phyloP scores from a whole-genome alignment of 2,329 filamentous ascomycete genomes.

The Fusarium neocosmosporiellum region DNA sequence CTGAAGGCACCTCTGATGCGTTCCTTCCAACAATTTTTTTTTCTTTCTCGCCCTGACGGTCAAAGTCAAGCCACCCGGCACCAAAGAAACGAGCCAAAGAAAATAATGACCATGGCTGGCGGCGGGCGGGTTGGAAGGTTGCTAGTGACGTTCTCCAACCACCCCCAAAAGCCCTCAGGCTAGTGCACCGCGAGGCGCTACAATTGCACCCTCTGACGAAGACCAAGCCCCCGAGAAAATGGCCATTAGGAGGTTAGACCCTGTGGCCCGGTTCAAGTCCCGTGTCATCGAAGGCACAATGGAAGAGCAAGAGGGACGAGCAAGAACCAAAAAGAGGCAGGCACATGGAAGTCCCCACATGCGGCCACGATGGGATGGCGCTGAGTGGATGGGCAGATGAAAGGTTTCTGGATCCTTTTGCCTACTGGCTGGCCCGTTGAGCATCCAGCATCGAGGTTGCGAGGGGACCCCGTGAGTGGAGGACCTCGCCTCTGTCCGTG shows the following conservation, averaged over 20 bases:
- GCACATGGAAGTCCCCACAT: constrained; percentile 4
- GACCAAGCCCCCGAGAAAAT: constrained; percentile 7
- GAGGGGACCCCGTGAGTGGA: constrained; percentile 28
- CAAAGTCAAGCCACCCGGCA: constrained; percentile 19
- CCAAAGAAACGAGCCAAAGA: constrained; percentile 13
- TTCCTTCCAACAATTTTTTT: background rate
- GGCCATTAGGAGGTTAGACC: constrained; percentile 12
- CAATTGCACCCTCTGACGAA: constrained; percentile 3
- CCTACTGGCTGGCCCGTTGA: background rate
- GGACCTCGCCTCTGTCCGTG: constrained; percentile 35
- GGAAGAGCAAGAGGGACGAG: background rate
- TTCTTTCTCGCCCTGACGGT: constrained; percentile 1
- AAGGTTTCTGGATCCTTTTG: constrained; percentile 1
- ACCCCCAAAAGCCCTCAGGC: constrained; percentile 21
- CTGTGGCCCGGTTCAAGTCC: constrained; percentile 8
- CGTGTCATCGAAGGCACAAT: constrained; percentile 7
- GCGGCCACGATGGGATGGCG: background rate
- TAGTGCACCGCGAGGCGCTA: background rate
- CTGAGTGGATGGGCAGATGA: background rate
- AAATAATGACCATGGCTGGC: constrained; percentile 31
- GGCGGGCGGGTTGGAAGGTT: constrained; percentile 3
- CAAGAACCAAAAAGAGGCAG: constrained; percentile 7
- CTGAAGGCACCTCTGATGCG: constrained; percentile 6
- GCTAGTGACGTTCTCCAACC: constrained; percentile 36
- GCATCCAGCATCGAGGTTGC: constrained; percentile 1